A percentile compares a stretch with the other conserved stretches of the same genome.
Evolutionary conservation across 805 yeast species (phyloP).

Genomic region (Spathaspora girioi): DNA sequence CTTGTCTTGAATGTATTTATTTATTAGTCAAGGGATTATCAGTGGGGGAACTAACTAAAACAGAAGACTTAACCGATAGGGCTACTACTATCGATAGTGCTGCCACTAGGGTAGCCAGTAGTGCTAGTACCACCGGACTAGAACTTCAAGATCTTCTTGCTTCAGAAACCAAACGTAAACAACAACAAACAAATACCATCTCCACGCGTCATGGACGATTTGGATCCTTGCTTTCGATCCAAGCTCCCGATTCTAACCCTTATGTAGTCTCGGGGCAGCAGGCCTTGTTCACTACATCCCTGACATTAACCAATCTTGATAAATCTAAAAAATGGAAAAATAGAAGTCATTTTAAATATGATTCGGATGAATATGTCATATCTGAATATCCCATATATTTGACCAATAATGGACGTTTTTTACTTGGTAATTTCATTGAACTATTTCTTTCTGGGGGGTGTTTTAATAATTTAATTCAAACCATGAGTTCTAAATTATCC

Average conservation of each 20-base stretch:
- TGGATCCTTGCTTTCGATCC: constrained; percentile 79
- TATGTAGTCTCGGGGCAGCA: constrained; percentile 71
- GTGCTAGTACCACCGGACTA: constrained; percentile 30
- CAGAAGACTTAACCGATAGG: background rate
- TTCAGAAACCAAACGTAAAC: constrained; percentile 56
- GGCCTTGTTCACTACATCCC: constrained; percentile 47
- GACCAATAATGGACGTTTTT: constrained; percentile 20
- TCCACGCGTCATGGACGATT: constrained; percentile 85
- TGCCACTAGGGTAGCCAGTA: no score
- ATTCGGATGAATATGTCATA: constrained; percentile 34
- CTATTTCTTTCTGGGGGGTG: constrained; percentile 64
- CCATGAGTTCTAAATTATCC: constrained; percentile 43
- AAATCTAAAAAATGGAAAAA: constrained; percentile 62
- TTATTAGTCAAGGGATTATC: constrained; percentile 57
- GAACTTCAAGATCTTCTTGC: constrained; percentile 50
- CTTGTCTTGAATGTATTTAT: constrained; percentile 67
- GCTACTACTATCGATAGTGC: constrained; percentile 1
- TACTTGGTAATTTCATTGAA: constrained; percentile 48
- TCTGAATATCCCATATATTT: constrained; percentile 22
- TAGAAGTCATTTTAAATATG: constrained; percentile 33
- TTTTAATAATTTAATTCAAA: constrained; percentile 61
- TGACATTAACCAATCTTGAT: constrained; percentile 64
- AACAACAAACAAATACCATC: constrained; percentile 44
- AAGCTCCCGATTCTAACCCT: constrained; percentile 52
- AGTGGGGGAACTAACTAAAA: constrained; percentile 22